A percentile compares a stretch with the other conserved stretches of the same genome.
Evolutionary conservation across 768 basidiomycete species (phyloP).

Genomic region (Russula vinacea): DNA sequence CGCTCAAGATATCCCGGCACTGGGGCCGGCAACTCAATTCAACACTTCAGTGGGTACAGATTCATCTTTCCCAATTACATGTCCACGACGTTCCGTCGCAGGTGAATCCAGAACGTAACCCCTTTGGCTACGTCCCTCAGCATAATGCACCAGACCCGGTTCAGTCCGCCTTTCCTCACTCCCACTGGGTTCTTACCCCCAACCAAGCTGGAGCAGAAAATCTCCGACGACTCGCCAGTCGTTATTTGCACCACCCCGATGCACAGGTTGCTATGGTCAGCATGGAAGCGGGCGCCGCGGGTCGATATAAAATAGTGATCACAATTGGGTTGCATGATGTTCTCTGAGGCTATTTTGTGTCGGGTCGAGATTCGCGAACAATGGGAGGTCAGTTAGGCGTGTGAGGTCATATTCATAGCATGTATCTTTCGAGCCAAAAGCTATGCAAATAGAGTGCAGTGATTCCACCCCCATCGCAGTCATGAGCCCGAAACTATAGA

Average conservation of each 20-base stretch:
- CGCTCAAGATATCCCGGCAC: not conserved
- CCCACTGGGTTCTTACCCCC: not conserved
- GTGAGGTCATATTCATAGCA: too few species aligned
- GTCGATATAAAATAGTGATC: constrained; percentile 5
- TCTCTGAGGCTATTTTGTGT: not conserved
- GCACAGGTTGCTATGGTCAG: not conserved
- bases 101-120: not conserved
- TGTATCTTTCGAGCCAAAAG: too few species aligned
- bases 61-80: too few species aligned
- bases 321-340: not conserved
- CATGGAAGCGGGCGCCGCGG: not conserved
- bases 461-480: too few species aligned
- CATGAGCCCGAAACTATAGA: too few species aligned
- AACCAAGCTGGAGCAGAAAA: not conserved
- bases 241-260: not conserved
- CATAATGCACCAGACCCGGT: not conserved
- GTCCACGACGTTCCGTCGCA: not conserved
- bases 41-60: not conserved
- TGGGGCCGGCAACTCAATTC: not conserved
- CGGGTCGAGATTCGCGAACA: too few species aligned
- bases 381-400: too few species aligned
- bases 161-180: not conserved
- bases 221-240: not conserved
- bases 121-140: not conserved
- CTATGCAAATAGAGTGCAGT: too few species aligned